Base-by-base conservation (phyloP, 1,284 basidiomycete genomes). In the Xanthoconium separans region DNA sequence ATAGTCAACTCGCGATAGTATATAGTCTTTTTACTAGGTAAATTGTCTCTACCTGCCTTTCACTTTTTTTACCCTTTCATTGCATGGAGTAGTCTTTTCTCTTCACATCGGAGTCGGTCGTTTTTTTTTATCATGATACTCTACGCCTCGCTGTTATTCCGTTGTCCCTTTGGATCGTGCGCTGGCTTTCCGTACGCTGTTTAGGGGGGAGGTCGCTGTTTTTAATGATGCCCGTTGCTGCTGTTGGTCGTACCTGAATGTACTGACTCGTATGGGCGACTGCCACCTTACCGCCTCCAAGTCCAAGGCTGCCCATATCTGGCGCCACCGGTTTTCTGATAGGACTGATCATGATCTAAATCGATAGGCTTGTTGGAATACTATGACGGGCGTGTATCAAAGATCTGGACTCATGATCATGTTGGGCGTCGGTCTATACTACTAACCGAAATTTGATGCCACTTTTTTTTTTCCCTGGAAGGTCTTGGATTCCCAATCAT, bases 1-100 rank as follows among this genome's bases (percentile, higher is more conserved):
- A 30, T 71, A 70, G 68, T 70, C 44, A 50, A 55, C 27, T 47
- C 57, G 53, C 58, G 42, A 41, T 70, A 66, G 67, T 69, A 69
- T 58, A 69, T 69, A 70, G 52, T 57, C 51, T 40, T 55, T 24
- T 18, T 59, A 59, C 49, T 54, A 34, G 58, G 42, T 60, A 53
- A 46, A 50, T 51, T 30, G 11, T 44, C 33, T 39, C 22, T 44
- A 9, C 34, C 27, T 5, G 6, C 7, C 18, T 30, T 45, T 36
- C 27, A 8, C 22, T 22, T 22, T 22, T 22, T 22, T 22, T 22
- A 22, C 22, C 22, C 4, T 22, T 16, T 49, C n/a, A 10, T 11
- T 18, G 50, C 41, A 33, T 7, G 41, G 20, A 22, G 8, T 37
- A 20, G 20, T 10, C 27, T 22, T 33, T 44, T 15, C 4, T 18